Conservation (phyloP, 2,329 filamentous ascomycete species). For the Cladosporium oxysporum region DNA sequence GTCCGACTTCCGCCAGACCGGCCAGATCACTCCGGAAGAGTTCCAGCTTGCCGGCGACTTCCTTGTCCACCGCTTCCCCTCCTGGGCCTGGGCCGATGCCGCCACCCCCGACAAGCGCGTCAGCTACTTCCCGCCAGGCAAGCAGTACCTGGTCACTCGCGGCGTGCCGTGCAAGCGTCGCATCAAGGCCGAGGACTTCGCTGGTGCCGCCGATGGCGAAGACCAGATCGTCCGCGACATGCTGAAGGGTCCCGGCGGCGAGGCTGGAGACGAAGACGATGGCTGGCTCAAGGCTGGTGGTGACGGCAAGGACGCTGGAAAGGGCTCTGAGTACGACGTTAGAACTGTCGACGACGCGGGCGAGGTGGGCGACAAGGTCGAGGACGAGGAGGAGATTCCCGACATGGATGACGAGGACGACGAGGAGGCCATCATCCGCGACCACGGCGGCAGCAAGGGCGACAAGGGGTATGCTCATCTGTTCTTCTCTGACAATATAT, state of each 20-base stretch:
- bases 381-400: constrained; percentile 81
- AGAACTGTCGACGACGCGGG: constrained; percentile 86
- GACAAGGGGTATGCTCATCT: constrained; percentile 55
- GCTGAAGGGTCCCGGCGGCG: constrained; percentile 54
- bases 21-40: constrained; percentile 96
- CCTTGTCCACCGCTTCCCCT: constrained; percentile 97
- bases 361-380: constrained; percentile 74
- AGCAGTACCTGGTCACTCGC: constrained; percentile 93
- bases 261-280: constrained; percentile 65
- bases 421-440: constrained; percentile 92
- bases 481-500: background rate
- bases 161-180: constrained; percentile 92
- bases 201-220: constrained; percentile 81
- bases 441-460: constrained; percentile 56
- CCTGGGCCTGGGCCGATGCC: constrained; percentile 94
- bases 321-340: constrained; percentile 69
- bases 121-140: constrained; percentile 77
- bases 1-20: constrained; percentile 90
- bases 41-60: constrained; percentile 96
- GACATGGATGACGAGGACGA: constrained; percentile 97
- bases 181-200: constrained; percentile 84
- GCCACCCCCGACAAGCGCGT: constrained; percentile 78
- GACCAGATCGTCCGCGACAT: constrained; percentile 83
- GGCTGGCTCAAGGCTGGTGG: constrained; percentile 91
- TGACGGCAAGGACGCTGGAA: constrained; percentile 36